These are phyloP conservation scores for Tylopilus rubrobrunneus DNA, from an alignment of 768 basidiomycete genomes.

Conservation along the genomic window DNA sequence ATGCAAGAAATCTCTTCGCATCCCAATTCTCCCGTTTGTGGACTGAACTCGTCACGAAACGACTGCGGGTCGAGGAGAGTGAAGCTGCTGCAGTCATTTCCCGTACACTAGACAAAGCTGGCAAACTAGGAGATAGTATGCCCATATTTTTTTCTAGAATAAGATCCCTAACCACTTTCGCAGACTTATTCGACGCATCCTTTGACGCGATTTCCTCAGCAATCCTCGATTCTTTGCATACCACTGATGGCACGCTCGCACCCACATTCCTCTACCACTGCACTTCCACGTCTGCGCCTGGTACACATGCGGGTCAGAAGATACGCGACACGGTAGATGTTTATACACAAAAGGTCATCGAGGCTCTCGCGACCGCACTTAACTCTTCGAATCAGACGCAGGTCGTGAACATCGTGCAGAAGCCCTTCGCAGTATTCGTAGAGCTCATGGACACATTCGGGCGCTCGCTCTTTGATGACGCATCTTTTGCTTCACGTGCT, in stretches of 20 bases:
- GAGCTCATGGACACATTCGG: constrained; percentile 52
- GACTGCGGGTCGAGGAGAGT: constrained; percentile 44
- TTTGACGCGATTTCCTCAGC: constrained; percentile 42
- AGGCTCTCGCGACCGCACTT: constrained; percentile 18
- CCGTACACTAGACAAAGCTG: constrained; percentile 41
- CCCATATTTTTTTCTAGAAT: constrained; percentile 21
- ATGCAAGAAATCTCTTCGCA: constrained; percentile 33
- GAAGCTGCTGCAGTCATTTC: constrained; percentile 43
- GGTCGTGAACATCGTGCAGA: neutral
- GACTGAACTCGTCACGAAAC: constrained; percentile 41
- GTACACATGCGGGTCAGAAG: constrained; percentile 13
- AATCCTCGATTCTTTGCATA: constrained; percentile 3
- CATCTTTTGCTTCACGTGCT: constrained; percentile 36
- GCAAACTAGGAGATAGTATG: constrained; percentile 41
- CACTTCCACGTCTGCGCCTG: constrained; percentile 31
- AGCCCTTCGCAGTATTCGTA: constrained; percentile 31
- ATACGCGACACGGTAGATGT: constrained; percentile 7
- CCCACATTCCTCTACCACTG: constrained; percentile 47
- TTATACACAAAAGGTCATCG: constrained; percentile 24
- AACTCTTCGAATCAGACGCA: neutral
- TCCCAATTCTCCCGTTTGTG: constrained; percentile 47
- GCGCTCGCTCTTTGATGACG: constrained; percentile 44
- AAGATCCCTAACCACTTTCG: constrained; percentile 3
- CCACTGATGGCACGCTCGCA: constrained; percentile 28
- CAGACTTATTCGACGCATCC: constrained; percentile 46